A percentile compares a stretch with the other conserved stretches of the same genome.
These are phyloP conservation scores for Flagelloscypha sp. DNA, from an alignment of 768 basidiomycete genomes.

Conservation along the genomic window DNA sequence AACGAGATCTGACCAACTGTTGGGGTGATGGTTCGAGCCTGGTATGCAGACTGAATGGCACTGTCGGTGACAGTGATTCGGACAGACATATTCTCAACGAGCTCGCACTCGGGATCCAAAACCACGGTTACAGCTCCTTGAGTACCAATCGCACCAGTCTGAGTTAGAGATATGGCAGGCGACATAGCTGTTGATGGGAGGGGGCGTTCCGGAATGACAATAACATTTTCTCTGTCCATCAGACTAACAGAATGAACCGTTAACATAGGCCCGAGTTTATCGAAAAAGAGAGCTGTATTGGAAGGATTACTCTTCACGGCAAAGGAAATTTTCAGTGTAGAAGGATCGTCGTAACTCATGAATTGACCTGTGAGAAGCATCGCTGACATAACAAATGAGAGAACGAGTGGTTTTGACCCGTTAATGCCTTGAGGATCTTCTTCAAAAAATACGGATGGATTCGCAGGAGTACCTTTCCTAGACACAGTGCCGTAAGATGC, in stretches of 20 bases:
- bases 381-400: constrained; percentile 26
- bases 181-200: background rate
- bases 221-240: constrained; percentile 21
- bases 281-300: constrained; percentile 6
- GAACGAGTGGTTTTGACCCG: constrained; percentile 26
- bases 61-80: constrained; percentile 6
- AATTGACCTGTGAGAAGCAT: constrained; percentile 22
- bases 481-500: constrained; percentile 23
- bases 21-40: constrained; percentile 7
- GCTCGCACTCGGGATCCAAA: constrained; percentile 13
- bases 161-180: background rate
- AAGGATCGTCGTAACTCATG: no score
- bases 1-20: constrained; percentile 21
- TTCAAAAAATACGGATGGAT: constrained; percentile 10
- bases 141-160: constrained; percentile 9
- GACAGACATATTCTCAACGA: constrained; percentile 6
- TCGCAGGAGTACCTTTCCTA: constrained; percentile 6
- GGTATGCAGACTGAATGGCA: constrained; percentile 3
- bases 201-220: constrained; percentile 17
- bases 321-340: constrained; percentile 18
- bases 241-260: constrained; percentile 21
- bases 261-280: constrained; percentile 19
- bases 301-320: constrained; percentile 18
- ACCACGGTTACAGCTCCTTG: constrained; percentile 2
- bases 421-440: constrained; percentile 25